phyloP scores from a whole-genome alignment of 1,139 yeast species.

The Komagataea norvegica region DNA sequence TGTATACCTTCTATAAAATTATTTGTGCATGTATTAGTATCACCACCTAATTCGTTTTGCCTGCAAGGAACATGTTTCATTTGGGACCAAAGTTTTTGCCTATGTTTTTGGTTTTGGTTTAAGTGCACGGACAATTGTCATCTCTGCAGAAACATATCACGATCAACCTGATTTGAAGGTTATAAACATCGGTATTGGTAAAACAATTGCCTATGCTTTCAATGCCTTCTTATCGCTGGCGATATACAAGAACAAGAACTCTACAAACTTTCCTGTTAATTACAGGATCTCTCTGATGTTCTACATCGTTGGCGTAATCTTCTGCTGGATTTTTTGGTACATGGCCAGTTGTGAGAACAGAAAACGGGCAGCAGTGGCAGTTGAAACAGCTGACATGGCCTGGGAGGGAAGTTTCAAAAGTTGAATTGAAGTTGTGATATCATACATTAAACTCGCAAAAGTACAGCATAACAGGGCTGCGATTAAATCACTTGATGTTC shows the following conservation, averaged over 20 bases:
- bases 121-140: constrained; percentile 2
- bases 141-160: constrained; percentile 6
- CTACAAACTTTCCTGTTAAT: constrained; percentile 10
- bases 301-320: constrained; percentile 1
- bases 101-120: constrained; percentile 4
- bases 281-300: constrained; percentile 12
- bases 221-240: constrained; percentile 7
- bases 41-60: too few relatives aligned
- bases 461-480: too few relatives aligned
- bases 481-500: too few relatives aligned
- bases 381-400: too few relatives aligned
- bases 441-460: too few relatives aligned
- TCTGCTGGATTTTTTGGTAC: constrained; percentile 7
- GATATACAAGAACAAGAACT: constrained; percentile 3
- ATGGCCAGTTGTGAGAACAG: constrained; percentile 1
- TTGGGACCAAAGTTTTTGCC: constrained; percentile 5
- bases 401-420: too few relatives aligned
- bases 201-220: constrained; percentile 4
- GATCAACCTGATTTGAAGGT: constrained; percentile 7
- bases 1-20: too few relatives aligned
- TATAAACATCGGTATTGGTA: constrained; percentile 6
- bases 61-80: too few relatives aligned
- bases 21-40: too few relatives aligned
- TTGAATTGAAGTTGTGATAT: too few relatives aligned
- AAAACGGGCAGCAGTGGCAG: too few relatives aligned